Evolutionary conservation across 257 asterid genomes (phyloP), one percentile per base, ranked within the genome.

Genomic region (Salvia splendens): DNA sequence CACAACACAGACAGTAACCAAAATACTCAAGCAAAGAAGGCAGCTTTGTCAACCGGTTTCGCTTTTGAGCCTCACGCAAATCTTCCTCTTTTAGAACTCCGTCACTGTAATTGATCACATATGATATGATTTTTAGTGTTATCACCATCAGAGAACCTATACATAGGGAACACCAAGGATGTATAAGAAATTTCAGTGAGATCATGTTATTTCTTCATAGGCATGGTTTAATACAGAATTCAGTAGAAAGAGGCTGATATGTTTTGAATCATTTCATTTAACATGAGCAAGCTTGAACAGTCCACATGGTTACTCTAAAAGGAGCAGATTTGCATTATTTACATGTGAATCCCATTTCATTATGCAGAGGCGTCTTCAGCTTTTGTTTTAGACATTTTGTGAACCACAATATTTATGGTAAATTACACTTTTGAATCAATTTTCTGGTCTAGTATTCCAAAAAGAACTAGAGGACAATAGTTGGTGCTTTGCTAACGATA

Each of bases 141-240:
- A 94, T 87, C 75, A 94, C 99, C 99, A 94, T 94, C 59, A 94
- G 81, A 53, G 99, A 95, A 72, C 99, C 99, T 94, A 76, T n/a
- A 64, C 60, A 54, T 54, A 50, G 35, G 50, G 64, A 78, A 57
- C 72, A 53, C 9, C 40, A 46, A 40, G 20, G 36, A 41, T 52
- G 42, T 32, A 63, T 43, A 46, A 5, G 52, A 30, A 6, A 41
- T 33, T 43, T 38, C 49, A 43, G 12, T 33, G n/a, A 45, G 9
- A 54, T 12, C 33, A 30, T 48, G 43, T 16, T 20, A 4, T 6
- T 48, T 9, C 30, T 12, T 4, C 12, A 8, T 12, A 49, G 38
- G 20, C 49, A 47, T 9, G 3, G 3, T 10, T 68, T 28, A n/a
- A 5, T 67, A 14, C 51, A 65, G 8, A 12, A n/a, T 7, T 51